These are phyloP conservation scores for Chaetomidium leptoderma DNA, from an alignment of 495 filamentous ascomycete species.

Conservation along the genomic window DNA sequence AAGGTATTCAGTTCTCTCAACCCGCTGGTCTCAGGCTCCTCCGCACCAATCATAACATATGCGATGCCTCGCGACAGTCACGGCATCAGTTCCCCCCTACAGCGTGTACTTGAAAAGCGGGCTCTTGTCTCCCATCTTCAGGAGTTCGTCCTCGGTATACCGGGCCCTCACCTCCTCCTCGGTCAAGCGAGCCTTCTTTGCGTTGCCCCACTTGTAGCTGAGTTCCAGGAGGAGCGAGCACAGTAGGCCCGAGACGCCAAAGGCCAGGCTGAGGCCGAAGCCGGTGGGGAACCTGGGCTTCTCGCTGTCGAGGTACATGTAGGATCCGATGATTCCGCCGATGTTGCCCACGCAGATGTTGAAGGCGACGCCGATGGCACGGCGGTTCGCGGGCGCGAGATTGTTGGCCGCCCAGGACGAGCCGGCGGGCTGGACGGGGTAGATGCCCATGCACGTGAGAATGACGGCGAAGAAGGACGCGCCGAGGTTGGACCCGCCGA, in stretches of 20 bases:
- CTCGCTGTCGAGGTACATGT: not conserved
- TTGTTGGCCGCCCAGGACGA: constrained; percentile 1
- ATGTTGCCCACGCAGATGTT: constrained; percentile 1
- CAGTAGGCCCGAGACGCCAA: constrained; percentile 1
- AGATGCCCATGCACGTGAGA: not conserved
- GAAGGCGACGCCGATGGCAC: not conserved
- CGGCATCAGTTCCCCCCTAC: no score
- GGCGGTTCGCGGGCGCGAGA: not conserved
- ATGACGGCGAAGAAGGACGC: not conserved
- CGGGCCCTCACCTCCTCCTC: not conserved
- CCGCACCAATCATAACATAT: no score
- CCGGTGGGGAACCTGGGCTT: not conserved
- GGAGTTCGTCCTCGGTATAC: not conserved
- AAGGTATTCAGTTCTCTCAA: no score
- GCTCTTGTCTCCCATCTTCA: not conserved
- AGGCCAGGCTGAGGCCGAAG: not conserved
- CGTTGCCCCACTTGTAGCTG: constrained; percentile 2
- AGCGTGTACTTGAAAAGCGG: constrained; percentile 1
- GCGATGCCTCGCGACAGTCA: no score
- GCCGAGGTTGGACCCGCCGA: not conserved
- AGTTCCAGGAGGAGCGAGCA: not conserved
- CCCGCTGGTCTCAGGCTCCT: no score
- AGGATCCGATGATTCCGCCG: not conserved
- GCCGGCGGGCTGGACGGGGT: not conserved
- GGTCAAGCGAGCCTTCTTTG: not conserved